These are phyloP conservation scores for Sphaerulina vaccinii DNA, from an alignment of 2,329 filamentous ascomycete genomes.

Conservation along the genomic window DNA sequence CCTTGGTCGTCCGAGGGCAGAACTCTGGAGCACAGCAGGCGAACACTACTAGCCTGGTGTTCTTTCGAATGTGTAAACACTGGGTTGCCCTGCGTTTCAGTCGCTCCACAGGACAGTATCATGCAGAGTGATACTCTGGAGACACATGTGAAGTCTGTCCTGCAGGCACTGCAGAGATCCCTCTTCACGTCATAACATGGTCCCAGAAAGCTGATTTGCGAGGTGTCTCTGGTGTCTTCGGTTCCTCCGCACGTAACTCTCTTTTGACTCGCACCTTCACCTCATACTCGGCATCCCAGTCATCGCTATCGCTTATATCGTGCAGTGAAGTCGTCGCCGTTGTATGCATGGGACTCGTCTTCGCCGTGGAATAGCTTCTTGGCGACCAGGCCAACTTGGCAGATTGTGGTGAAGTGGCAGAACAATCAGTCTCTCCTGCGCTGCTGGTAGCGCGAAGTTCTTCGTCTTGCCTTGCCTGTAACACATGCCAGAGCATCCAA, in stretches of 20 bases:
- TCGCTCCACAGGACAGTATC: not conserved
- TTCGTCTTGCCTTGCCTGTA: conserved; percentile 12
- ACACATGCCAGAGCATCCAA: conserved; percentile 28
- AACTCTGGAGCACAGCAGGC: too few relatives aligned
- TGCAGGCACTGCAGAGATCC: not conserved
- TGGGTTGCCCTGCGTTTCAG: not conserved
- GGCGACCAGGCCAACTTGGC: conserved; percentile 13
- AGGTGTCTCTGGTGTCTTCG: not conserved
- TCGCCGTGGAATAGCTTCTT: not conserved
- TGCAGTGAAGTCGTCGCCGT: not conserved
- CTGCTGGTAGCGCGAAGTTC: conserved; percentile 16
- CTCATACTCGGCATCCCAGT: conserved; percentile 6
- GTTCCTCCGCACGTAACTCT: not conserved
- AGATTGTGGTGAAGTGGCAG: conserved; percentile 18
- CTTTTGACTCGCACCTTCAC: not conserved
- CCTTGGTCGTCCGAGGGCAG: too few relatives aligned
- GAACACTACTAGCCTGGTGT: too few relatives aligned
- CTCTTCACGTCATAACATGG: conserved; percentile 9
- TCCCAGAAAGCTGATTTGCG: conserved; percentile 8
- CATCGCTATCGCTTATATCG: conserved; percentile 21
- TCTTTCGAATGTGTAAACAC: not conserved
- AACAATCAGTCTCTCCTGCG: conserved; percentile 19
- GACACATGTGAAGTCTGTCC: not conserved
- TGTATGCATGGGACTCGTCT: conserved; percentile 3
- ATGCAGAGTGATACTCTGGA: not conserved